A percentile compares a stretch with the other conserved stretches of the same genome.
phyloP scores from a whole-genome alignment of 257 asterid species.

The Solanum habrochaites region DNA sequence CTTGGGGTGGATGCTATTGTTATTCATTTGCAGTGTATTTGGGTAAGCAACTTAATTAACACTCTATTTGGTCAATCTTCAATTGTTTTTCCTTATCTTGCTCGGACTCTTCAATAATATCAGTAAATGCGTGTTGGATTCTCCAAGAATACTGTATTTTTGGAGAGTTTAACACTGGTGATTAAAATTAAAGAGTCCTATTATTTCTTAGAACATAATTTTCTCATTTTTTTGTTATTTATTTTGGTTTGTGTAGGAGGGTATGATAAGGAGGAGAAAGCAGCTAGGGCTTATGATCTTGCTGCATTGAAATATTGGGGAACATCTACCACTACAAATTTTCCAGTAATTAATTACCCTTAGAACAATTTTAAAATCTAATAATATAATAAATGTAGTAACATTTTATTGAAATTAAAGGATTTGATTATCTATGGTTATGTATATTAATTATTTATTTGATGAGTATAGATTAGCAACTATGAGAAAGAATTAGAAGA shows the following conservation, averaged over 20 bases:
- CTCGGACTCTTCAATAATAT: accelerated
- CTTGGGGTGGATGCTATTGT: conserved; percentile 1
- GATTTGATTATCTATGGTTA: background rate
- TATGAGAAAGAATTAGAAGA: conserved; percentile 91
- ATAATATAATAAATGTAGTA: background rate
- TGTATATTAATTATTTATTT: background rate
- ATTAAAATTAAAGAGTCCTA: background rate
- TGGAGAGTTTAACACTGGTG: background rate
- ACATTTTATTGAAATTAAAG: background rate
- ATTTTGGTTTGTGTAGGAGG: conserved; percentile 40
- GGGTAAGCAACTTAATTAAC: conserved; percentile 38
- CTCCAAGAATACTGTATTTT: background rate
- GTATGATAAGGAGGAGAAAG: conserved; percentile 92
- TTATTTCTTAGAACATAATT: background rate
- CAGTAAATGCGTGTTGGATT: background rate
- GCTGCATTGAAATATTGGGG: conserved; percentile 97
- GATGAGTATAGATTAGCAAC: conserved; percentile 47
- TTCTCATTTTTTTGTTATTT: background rate
- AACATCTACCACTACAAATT: conserved; percentile 85
- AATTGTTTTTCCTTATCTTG: background rate
- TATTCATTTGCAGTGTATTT: conserved; percentile 43
- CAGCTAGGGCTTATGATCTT: conserved; percentile 92
- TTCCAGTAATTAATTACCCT: conserved; percentile 43
- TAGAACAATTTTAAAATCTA: background rate
- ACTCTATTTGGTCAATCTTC: background rate